phyloP scores from a whole-genome alignment of 768 basidiomycete genomes.

The Phaeotremella skinneri region DNA sequence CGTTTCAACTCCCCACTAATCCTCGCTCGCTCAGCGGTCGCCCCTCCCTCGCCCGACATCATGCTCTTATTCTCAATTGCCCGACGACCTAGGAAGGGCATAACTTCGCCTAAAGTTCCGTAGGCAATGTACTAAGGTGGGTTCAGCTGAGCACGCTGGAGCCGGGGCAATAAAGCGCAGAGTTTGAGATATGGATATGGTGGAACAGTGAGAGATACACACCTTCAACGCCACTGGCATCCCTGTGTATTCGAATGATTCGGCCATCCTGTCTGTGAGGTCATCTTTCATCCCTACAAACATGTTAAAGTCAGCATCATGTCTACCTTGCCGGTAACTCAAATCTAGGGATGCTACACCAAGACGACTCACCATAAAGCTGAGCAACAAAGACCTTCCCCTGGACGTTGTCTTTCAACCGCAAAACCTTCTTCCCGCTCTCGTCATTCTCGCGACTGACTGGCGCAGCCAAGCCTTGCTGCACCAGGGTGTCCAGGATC shows the following conservation, averaged over 20 bases:
- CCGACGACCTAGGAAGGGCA: constrained; percentile 84
- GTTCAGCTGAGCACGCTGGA: constrained; percentile 49
- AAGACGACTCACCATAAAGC: constrained; percentile 65
- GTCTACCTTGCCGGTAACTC: too few relatives aligned
- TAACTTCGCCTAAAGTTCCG: constrained; percentile 54
- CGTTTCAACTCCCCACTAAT: constrained; percentile 61
- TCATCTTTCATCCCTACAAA: constrained; percentile 79
- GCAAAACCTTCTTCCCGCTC: constrained; percentile 45
- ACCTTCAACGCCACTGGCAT: constrained; percentile 74
- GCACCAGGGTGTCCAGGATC: constrained; percentile 63
- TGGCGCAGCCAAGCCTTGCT: constrained; percentile 58
- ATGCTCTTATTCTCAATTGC: constrained; percentile 93
- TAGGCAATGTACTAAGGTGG: constrained; percentile 39
- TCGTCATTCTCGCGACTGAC: constrained; percentile 13
- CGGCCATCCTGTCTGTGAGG: constrained; percentile 68
- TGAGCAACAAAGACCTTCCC: constrained; percentile 75
- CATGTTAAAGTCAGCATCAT: neutral
- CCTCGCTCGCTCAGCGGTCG: constrained; percentile 61
- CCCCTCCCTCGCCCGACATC: constrained; percentile 66
- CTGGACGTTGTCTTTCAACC: constrained; percentile 59
- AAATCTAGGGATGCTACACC: too few relatives aligned
- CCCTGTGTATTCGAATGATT: constrained; percentile 56
- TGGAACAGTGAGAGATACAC: neutral
- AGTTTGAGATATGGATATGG: constrained; percentile 49
- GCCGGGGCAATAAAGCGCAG: constrained; percentile 73